Percentiles rank a stretch among this genome's conserved stretches.
Conservation (phyloP, 208 protist species). For the Acanthamoeba lugdunensis region DNA sequence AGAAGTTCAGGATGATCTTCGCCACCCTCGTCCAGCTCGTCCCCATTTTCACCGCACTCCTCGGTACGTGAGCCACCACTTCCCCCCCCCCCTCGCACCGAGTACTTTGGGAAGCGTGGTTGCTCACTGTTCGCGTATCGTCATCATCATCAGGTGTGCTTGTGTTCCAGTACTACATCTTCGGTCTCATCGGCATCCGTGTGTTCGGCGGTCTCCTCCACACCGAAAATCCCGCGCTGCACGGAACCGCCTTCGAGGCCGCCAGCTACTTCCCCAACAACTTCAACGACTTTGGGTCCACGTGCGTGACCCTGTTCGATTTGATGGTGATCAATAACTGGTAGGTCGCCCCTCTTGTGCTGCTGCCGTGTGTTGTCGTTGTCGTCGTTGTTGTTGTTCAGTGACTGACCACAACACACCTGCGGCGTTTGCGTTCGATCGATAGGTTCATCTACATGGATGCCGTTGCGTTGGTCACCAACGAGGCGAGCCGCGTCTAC, state of each 20-base stretch:
- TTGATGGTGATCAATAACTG: constrained; percentile 64
- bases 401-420: neutral
- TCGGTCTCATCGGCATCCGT: constrained; percentile 16
- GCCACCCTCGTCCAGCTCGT: constrained; percentile 42
- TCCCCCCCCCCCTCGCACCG: too few relatives aligned
- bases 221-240: constrained; percentile 36
- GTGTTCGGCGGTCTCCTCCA: constrained; percentile 25
- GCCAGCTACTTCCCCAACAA: constrained; percentile 49
- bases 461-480: constrained; percentile 12
- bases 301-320: constrained; percentile 26
- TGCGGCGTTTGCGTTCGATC: neutral
- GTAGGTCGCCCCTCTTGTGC: neutral
- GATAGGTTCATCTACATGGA: constrained; percentile 59
- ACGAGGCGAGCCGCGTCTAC: constrained; percentile 14
- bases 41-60: constrained; percentile 24
- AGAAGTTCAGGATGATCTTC: constrained; percentile 61
- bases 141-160: neutral
- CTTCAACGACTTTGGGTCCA: constrained; percentile 55
- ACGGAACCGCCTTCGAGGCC: constrained; percentile 16
- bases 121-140: too few relatives aligned
- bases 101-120: too few relatives aligned
- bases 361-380: neutral
- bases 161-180: constrained; percentile 53
- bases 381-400: neutral
- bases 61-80: neutral